Evolutionary conservation across 1,284 basidiomycete species (phyloP).

Genomic region (Ceratobasidium sp.): DNA sequence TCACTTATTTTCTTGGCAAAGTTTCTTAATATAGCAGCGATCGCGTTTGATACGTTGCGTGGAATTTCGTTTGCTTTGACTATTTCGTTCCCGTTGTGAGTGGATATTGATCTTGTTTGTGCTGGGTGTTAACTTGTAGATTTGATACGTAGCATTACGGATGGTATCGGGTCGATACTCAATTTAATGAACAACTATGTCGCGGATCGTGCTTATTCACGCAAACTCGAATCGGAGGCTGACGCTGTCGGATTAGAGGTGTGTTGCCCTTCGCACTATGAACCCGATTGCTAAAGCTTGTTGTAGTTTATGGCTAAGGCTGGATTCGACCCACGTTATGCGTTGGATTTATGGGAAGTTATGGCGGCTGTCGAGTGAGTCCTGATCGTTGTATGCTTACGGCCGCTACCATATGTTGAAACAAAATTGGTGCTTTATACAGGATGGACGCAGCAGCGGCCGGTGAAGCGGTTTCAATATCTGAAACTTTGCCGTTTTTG

Average conservation of each 20-base stretch:
- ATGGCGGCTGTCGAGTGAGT: constrained; percentile 61
- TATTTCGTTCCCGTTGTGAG: constrained; percentile 63
- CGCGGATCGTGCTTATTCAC: constrained; percentile 62
- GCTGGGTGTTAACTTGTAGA: constrained; percentile 3
- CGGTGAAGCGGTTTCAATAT: constrained; percentile 54
- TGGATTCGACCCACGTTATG: constrained; percentile 63
- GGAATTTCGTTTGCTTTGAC: constrained; percentile 64
- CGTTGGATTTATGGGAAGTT: constrained; percentile 63
- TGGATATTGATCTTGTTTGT: not conserved
- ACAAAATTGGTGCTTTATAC: constrained; percentile 12
- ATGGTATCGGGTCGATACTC: constrained; percentile 61
- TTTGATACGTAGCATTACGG: constrained; percentile 57
- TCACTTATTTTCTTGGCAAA: constrained; percentile 47
- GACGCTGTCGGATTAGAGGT: constrained; percentile 64
- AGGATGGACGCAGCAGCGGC: constrained; percentile 56
- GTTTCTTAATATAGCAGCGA: constrained; percentile 64
- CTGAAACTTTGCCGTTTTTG: constrained; percentile 58
- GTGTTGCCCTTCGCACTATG: constrained; percentile 47
- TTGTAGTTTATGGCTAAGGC: constrained; percentile 60
- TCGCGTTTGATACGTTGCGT: constrained; percentile 64
- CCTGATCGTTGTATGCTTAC: not conserved
- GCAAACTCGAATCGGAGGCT: constrained; percentile 66
- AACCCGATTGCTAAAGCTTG: constrained; percentile 35
- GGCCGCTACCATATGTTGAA: too few relatives aligned
- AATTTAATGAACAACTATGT: constrained; percentile 64